Percentiles rank a stretch among this genome's conserved stretches.
Conservation (phyloP, 495 filamentous ascomycete species). For the Stereocaulon alpinum region DNA sequence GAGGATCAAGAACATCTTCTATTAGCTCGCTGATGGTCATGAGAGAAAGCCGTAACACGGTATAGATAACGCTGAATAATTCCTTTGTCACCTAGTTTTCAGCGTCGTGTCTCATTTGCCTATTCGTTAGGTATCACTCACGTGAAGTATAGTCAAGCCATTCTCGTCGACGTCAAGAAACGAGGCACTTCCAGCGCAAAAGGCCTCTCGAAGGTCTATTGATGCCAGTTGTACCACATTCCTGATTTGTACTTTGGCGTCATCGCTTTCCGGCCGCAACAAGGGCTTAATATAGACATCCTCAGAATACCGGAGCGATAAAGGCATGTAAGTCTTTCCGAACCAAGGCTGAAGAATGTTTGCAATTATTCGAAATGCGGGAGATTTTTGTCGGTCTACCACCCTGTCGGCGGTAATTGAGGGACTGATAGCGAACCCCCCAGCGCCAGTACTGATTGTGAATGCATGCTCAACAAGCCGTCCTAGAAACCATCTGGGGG, state of each 20-base stretch:
- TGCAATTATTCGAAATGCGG: neutral
- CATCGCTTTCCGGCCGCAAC: too few species aligned
- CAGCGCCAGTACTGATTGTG: neutral
- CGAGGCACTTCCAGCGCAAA: neutral
- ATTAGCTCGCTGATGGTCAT: neutral
- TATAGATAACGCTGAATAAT: too few species aligned
- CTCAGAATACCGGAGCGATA: too few species aligned
- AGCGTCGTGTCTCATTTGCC: neutral
- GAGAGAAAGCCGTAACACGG: too few species aligned
- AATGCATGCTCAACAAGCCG: neutral
- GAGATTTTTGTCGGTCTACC: neutral
- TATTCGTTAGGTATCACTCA: neutral
- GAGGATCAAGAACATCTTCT: neutral
- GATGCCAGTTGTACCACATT: too few species aligned
- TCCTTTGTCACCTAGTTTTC: too few species aligned
- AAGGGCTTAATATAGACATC: too few species aligned
- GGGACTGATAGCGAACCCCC: neutral
- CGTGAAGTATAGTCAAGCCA: neutral
- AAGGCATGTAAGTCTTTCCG: too few species aligned
- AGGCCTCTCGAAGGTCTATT: too few species aligned
- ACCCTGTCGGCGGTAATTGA: neutral
- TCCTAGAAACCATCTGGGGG: too few species aligned
- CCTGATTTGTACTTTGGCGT: too few species aligned
- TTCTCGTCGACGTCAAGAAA: neutral
- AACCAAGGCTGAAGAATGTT: too few species aligned